Conservation (phyloP, 1,284 basidiomycete genomes). For the Ceratobasidium sp. region DNA sequence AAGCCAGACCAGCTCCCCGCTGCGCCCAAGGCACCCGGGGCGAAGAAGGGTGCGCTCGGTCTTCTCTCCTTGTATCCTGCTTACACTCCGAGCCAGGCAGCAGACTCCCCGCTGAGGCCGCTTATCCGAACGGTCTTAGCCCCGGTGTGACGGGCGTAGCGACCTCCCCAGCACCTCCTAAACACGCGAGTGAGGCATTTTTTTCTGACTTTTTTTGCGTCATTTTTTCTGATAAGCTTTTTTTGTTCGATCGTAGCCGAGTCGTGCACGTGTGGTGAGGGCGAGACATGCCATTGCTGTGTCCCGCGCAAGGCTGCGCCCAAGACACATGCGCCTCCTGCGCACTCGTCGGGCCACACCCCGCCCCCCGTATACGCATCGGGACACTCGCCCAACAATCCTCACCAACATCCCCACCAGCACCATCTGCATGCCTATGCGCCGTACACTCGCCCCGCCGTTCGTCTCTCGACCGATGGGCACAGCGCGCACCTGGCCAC, state of each 20-base stretch:
- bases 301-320: constrained; percentile 54
- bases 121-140: constrained; percentile 73
- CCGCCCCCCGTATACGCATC: constrained; percentile 16
- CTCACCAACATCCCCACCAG: constrained; percentile 52
- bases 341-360: constrained; percentile 56
- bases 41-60: constrained; percentile 67
- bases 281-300: constrained; percentile 65
- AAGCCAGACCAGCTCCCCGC: constrained; percentile 55
- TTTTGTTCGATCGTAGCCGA: constrained; percentile 45
- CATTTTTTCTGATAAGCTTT: background rate
- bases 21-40: constrained; percentile 54
- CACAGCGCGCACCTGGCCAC: constrained; percentile 61
- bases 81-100: constrained; percentile 42
- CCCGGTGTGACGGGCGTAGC: constrained; percentile 66
- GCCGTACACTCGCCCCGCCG: constrained; percentile 43
- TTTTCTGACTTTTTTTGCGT: constrained; percentile 43
- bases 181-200: constrained; percentile 25
- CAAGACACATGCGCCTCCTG: constrained; percentile 47
- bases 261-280: constrained; percentile 58
- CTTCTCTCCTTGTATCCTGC: constrained; percentile 34
- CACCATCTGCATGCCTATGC: constrained; percentile 48
- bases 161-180: constrained; percentile 43
- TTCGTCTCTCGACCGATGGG: constrained; percentile 42
- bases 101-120: constrained; percentile 64
- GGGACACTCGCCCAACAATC: constrained; percentile 32